Conservation (phyloP, 257 asterid genomes). For the Plectranthus barbatus region DNA sequence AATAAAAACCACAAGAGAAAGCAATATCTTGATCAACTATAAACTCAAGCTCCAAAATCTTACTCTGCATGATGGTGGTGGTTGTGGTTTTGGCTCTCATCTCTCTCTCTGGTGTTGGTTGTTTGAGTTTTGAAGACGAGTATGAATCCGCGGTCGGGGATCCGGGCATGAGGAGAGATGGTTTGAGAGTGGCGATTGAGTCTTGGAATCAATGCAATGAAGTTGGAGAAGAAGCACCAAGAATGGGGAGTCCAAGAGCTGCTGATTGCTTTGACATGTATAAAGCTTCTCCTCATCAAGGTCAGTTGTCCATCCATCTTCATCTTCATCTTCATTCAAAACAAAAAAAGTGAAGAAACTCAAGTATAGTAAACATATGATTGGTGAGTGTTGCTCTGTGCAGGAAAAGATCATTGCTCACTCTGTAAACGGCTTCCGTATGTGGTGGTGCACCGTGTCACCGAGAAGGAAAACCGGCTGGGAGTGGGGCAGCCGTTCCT, state of each 20-base stretch:
- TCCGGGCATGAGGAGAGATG: slow-evolving; percentile 67
- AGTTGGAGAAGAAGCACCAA: slow-evolving; percentile 75
- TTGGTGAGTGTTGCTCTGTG: background rate
- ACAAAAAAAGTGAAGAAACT: too few relatives aligned
- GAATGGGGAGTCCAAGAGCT: slow-evolving; percentile 81
- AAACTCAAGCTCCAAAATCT: background rate
- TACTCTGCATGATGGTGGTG: background rate
- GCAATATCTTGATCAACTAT: background rate
- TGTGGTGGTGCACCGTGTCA: slow-evolving; percentile 20
- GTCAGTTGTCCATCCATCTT: slow-evolving; percentile 17
- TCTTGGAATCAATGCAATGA: slow-evolving; percentile 93
- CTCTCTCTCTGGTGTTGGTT: slow-evolving; percentile 2
- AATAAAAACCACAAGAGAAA: too few relatives aligned
- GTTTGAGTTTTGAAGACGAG: slow-evolving; percentile 7
- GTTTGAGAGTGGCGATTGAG: slow-evolving; percentile 72
- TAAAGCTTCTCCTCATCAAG: slow-evolving; percentile 36
- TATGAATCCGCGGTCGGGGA: slow-evolving; percentile 68
- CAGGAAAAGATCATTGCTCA: slow-evolving; percentile 26
- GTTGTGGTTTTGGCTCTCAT: slow-evolving; percentile 18
- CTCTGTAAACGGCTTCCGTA: slow-evolving; percentile 35
- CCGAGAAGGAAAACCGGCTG: slow-evolving; percentile 45
- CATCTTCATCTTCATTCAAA: background rate
- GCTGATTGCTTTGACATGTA: slow-evolving; percentile 78
- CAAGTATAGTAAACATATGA: background rate
- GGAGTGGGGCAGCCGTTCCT: slow-evolving; percentile 46